Evolutionary conservation across 179 eudicot species (phyloP), one percentile per base, ranked within the genome.

Genomic region (Corrigiola litoralis): DNA sequence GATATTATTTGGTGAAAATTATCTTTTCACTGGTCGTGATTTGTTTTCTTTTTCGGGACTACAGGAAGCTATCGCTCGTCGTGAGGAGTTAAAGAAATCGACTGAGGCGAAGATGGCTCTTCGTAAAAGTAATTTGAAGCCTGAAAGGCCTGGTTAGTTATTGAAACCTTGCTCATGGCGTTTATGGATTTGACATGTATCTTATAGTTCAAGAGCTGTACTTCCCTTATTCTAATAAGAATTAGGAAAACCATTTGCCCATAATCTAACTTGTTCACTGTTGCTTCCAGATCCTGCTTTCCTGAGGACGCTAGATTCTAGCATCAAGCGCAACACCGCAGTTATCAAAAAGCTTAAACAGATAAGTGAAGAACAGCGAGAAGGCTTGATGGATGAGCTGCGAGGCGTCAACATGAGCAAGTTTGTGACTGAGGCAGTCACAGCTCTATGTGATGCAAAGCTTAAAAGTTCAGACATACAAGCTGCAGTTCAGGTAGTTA

Each of bases 291-390:
- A 94, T 70, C 72, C 96, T n/a, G 72, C 78, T 69, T 84, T 85
- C 67, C 82, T 94, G 56, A 87, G 94, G 82, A 82, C 96, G 23
- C 72, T 95, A 59, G 99, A 95, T 72, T 95, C 97, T 46, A 91
- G 97, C 84, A 95, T 95, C 65, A 95, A 85, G 75, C 94, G 97
- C 65, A 95, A 95, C 73, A 91, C 97, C n/a, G 96, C 99, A 60
- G 99, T 95, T 65, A 91, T 95, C 40, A 95, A 95, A 71, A 95
- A 95, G 69, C 88, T 95, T 61, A 95, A 95, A 81, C 97, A 88
- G 77, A 95, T 95, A 57, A 95, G 81, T 71, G 99, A 95, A 74
- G 97, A 95, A 62, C 96, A 83, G 67, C 85, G 92, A 63, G 99
- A 95, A 83, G 85, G 90, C 52, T 80, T 95, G 80, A 83, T 90